Conservation (phyloP, 192 early-diverging fungal genomes). For the Podila horticola region DNA sequence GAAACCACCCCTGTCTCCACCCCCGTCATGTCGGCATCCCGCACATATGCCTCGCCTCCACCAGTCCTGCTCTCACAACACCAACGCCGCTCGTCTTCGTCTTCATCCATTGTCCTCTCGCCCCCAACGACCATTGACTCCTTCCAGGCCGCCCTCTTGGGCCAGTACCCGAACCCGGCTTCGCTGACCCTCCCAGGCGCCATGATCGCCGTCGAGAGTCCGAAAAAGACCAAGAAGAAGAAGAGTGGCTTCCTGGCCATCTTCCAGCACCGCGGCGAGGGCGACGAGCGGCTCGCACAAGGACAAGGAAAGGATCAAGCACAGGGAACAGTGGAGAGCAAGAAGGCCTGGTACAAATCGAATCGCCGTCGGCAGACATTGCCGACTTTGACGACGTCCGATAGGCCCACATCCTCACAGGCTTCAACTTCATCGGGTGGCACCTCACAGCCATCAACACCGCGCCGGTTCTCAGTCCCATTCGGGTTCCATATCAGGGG, state of each 20-base stretch:
- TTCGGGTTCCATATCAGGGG: background rate
- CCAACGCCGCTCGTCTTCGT: too few species aligned
- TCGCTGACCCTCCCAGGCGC: conserved; percentile 7
- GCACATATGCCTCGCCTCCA: background rate
- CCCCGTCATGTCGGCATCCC: background rate
- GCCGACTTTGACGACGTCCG: background rate
- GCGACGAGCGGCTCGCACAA: background rate
- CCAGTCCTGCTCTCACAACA: background rate
- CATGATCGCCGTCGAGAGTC: background rate
- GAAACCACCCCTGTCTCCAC: conserved; percentile 15
- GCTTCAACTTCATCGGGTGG: background rate
- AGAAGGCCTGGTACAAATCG: background rate
- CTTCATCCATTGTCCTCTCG: too few species aligned
- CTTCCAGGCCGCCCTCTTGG: background rate
- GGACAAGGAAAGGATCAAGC: background rate
- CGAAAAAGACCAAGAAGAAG: background rate
- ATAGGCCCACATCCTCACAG: background rate
- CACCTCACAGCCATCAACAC: background rate
- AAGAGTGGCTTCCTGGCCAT: conserved; percentile 27
- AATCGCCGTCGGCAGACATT: background rate
- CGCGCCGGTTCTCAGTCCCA: background rate
- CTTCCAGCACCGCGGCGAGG: background rate
- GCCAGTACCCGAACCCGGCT: background rate
- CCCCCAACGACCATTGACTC: background rate
- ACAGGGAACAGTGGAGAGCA: background rate